These are phyloP conservation scores for Haplosporangium sp. DNA, from an alignment of 371 early-diverging fungal genomes.

Conservation along the genomic window DNA sequence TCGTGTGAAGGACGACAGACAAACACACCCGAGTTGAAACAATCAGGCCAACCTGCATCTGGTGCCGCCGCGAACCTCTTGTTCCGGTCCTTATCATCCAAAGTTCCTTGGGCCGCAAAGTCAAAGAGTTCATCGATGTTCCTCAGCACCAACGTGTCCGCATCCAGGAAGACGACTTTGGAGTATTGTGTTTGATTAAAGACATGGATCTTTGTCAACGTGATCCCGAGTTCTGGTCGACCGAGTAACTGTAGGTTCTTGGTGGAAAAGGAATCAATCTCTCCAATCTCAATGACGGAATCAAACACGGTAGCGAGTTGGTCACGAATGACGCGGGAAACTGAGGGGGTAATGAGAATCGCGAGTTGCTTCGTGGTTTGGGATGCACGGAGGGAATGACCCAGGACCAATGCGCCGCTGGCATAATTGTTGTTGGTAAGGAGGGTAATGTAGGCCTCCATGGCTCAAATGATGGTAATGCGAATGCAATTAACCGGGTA, in stretches of 20 bases:
- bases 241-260: conserved; percentile 80
- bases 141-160: conserved; percentile 85
- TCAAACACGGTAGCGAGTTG: conserved; percentile 71
- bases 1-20: conserved; percentile 73
- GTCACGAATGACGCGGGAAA: conserved; percentile 57
- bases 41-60: conserved; percentile 92
- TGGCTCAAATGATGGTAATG: background rate
- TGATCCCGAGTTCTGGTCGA: conserved; percentile 88
- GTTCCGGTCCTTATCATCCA: conserved; percentile 60
- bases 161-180: conserved; percentile 89
- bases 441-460: conserved; percentile 78
- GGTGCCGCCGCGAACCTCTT: conserved; percentile 80
- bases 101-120: conserved; percentile 55
- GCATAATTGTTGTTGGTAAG: conserved; percentile 84
- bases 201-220: conserved; percentile 91
- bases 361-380: conserved; percentile 73
- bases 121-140: conserved; percentile 88
- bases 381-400: conserved; percentile 76
- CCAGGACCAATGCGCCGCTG: conserved; percentile 87
- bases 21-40: conserved; percentile 97
- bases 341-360: conserved; percentile 76
- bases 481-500: too few relatives aligned
- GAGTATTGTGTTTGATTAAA: conserved; percentile 76
- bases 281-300: conserved; percentile 72
- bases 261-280: conserved; percentile 61